Evolutionary conservation across 2,329 filamentous ascomycete species (phyloP), one percentile per base, ranked within the genome.

Genomic region (Pseudogymnoascus sp.): DNA sequence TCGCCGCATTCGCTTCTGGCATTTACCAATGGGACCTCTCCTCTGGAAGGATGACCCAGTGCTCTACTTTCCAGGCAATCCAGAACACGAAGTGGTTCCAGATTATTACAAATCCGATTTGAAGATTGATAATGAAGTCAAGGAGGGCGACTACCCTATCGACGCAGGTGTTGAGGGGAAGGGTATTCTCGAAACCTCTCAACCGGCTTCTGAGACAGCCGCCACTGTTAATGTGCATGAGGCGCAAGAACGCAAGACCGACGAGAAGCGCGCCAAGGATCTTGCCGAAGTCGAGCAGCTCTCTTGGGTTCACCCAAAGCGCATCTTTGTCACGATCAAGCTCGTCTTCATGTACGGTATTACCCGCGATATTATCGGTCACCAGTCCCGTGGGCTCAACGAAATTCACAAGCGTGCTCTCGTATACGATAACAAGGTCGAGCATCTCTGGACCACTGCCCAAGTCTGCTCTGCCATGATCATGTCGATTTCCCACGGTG

Each of bases 341-440:
- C 66, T 67, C 35, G 16, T 71, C 59, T 62, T 68, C 29, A 55
- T 68, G 3, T 65, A 70, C 21, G 70, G 70, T 1, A 64, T 71
- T 33, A 61, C 62, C 39, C 66, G 64, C 2, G 65, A 66, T 43
- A 49, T 63, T n/a, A 63, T 66, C 37, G 33, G 55, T 10, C 64
- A 64, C 60, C 59, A 65, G 14, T 62, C 59, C 6, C 35, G 49
- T 16, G 35, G 52, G 6, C 65, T 66, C n/a, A 60, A 58, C 4
- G 45, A 62, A 10, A 61, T 59, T 23, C 63, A 65, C 49, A 12
- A 23, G 4, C 10, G 64, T 62, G 6, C 59, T 61, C n/a, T 78
- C 65, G 87, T 88, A 73, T 89, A 88, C 70, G 76, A 83, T 66
- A 89, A 89, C 72, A 84, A 89, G 71, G 84, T 87, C 61, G 87